Percentiles rank a stretch among this genome's conserved stretches.
These are phyloP conservation scores for Primulina huaijiensis DNA, from an alignment of 257 asterid species.

Conservation along the genomic window DNA sequence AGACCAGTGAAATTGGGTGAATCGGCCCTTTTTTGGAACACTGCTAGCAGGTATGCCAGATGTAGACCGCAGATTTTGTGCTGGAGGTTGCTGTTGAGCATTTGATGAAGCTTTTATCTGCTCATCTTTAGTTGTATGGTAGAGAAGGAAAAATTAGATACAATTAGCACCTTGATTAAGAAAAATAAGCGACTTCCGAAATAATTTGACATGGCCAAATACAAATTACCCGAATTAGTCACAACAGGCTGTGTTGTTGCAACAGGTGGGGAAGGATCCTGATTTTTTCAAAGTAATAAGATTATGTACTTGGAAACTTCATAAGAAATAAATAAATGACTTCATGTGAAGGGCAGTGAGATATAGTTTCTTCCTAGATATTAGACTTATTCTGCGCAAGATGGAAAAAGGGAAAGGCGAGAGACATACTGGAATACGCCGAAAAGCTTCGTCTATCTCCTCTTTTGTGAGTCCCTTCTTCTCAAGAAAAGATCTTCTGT, in stretches of 20 bases:
- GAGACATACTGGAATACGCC: conserved; percentile 83
- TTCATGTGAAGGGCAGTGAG: background rate
- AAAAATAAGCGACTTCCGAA: conserved; percentile 17
- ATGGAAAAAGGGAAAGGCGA: conserved; percentile 11
- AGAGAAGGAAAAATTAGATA: conserved; percentile 27
- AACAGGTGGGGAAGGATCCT: conserved; percentile 76
- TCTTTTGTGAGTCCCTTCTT: conserved; percentile 96
- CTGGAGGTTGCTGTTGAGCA: conserved; percentile 48
- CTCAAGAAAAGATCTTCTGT: conserved; percentile 98
- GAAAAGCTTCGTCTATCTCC: conserved; percentile 98
- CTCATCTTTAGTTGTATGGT: conserved; percentile 42
- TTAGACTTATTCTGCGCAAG: conserved; percentile 1
- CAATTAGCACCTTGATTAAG: conserved; percentile 5
- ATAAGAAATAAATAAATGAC: background rate
- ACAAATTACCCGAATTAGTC: conserved; percentile 55
- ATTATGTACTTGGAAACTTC: conserved; percentile 13
- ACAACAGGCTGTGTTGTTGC: conserved; percentile 46
- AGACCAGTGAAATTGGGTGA: conserved; percentile 73
- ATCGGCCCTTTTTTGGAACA: conserved; percentile 43
- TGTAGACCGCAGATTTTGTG: conserved; percentile 50
- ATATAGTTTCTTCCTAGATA: background rate
- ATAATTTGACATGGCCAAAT: background rate
- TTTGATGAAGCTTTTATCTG: conserved; percentile 45
- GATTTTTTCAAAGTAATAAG: conserved; percentile 24
- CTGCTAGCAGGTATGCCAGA: conserved; percentile 40